Base-by-base conservation (phyloP, 225 moss, liverwort and hornwort genomes). In the Rhytidiadelphus loreus region DNA sequence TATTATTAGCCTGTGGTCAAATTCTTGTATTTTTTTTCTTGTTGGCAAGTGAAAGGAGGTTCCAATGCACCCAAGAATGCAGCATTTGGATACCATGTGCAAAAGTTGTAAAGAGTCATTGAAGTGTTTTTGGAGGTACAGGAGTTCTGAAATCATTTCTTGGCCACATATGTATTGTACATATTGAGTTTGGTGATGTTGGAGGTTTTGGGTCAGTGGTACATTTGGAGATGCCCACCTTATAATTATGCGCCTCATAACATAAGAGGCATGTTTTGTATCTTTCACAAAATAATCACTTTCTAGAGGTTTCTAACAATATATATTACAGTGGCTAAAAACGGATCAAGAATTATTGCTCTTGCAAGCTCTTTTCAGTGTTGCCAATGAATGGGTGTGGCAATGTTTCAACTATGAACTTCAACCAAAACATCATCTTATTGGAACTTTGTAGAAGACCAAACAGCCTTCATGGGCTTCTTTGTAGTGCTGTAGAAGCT, bases 361-460 rank as follows among this genome's bases (percentile, higher is more conserved):
- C 15, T 25, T 8, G 3, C 25, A 70, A 70, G 15, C 41, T 70
- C 25, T 41, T 26, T 28, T 28, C 6, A 16, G 16, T 33, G 32
- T 75, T 21, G 21, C 12, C 21, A 21, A 21, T 50, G 32, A 33
- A 75, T 75, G 50, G 5, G 11, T 32, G 50, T 28, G 13, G 17
- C 72, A 44, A 72, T 1, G 7, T 70, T 23, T 46, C 72, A 55
- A 24, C 22, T 12, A 13, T 4, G 46, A 11, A 7, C 18, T 29
- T 33, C 13, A 26, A 37, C 16, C 17, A 6, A 74, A 74, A 30
- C 46, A 11, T 5, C n/a, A 25, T 44, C 72, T 8, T n/a, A 3
- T 56, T 0, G 0, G 2, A 26, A 16, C 7, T 55, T n/a, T 8
- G 10, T 56, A 56, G n/a, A 55, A n/a, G n/a, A n/a, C n/a, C n/a